Conservation (phyloP, 768 basidiomycete genomes). For the Russula ochroleuca region DNA sequence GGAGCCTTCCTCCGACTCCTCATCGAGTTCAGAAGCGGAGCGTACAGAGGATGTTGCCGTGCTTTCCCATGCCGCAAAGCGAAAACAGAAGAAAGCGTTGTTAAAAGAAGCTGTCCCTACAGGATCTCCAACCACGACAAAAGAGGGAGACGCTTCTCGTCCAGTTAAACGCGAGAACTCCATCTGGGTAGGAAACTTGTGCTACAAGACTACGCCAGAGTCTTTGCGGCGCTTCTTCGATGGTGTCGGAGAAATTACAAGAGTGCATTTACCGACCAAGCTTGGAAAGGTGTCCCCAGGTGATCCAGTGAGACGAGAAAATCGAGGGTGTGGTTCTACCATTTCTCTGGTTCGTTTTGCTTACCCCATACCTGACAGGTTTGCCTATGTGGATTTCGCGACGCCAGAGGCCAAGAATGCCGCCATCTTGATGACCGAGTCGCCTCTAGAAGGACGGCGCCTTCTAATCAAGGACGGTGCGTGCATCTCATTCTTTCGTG, state of each 20-base stretch:
- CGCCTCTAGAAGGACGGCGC: slow-evolving; percentile 75
- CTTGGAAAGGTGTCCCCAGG: slow-evolving; percentile 39
- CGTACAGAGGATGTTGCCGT: slow-evolving; percentile 42
- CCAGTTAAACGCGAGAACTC: slow-evolving; percentile 69
- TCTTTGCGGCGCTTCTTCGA: slow-evolving; percentile 69
- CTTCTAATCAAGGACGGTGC: slow-evolving; percentile 91
- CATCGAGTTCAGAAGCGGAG: slow-evolving; percentile 28
- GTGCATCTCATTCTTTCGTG: slow-evolving; percentile 28
- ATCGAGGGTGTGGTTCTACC: slow-evolving; percentile 55
- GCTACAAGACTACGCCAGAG: slow-evolving; percentile 80
- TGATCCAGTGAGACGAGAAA: slow-evolving; percentile 51
- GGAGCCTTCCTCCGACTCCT: slow-evolving; percentile 27
- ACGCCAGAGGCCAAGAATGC: slow-evolving; percentile 65
- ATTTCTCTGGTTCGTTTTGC: neutral
- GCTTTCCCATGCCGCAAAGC: slow-evolving; percentile 71
- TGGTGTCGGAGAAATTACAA: slow-evolving; percentile 66
- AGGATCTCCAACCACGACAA: slow-evolving; percentile 30
- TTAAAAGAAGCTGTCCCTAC: slow-evolving; percentile 31
- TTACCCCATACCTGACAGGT: slow-evolving; percentile 44
- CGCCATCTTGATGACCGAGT: slow-evolving; percentile 81
- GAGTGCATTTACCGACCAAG: slow-evolving; percentile 85
- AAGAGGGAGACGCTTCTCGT: slow-evolving; percentile 28
- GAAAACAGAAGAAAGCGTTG: slow-evolving; percentile 53
- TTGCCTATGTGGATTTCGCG: slow-evolving; percentile 94
- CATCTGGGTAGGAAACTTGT: slow-evolving; percentile 93